Evolutionary conservation across 2,329 filamentous ascomycete genomes (phyloP).

Genomic region (Didymella sp.): DNA sequence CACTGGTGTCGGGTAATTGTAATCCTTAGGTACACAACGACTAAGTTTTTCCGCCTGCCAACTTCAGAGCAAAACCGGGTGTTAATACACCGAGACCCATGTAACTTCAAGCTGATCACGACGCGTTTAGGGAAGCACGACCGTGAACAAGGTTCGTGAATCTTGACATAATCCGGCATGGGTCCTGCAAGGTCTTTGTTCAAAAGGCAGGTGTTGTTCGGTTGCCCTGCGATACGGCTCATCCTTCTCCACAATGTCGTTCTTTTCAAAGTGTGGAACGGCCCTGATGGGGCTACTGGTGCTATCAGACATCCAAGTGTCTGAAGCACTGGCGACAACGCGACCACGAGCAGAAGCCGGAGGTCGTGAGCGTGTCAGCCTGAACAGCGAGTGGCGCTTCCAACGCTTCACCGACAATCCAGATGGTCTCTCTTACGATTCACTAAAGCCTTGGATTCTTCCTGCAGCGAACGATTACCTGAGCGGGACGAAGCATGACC

Average conservation of each 20-base stretch:
- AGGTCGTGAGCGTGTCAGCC: conserved; percentile 40
- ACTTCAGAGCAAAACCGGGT: neutral
- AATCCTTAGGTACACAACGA: conserved; percentile 12
- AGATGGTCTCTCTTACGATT: conserved; percentile 48
- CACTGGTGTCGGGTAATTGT: conserved; percentile 16
- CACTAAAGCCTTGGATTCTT: conserved; percentile 54
- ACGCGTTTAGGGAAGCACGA: conserved; percentile 1
- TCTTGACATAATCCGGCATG: neutral
- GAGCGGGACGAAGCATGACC: conserved; percentile 40
- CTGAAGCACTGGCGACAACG: conserved; percentile 17
- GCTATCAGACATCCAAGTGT: conserved; percentile 5
- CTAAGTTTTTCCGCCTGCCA: conserved; percentile 16
- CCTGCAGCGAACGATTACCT: conserved; percentile 54
- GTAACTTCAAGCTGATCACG: conserved; percentile 8
- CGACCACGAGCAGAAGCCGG: conserved; percentile 5
- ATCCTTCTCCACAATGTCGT: conserved; percentile 1
- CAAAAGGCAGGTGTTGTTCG: neutral
- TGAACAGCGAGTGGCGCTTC: conserved; percentile 53
- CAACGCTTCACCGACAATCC: conserved; percentile 47
- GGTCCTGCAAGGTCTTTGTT: neutral
- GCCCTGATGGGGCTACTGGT: conserved; percentile 24
- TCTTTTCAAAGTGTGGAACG: conserved; percentile 13
- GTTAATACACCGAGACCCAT: conserved; percentile 9
- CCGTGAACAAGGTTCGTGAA: conserved; percentile 1
- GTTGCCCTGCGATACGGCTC: neutral